Evolutionary conservation across 83 land plant species (phyloP).

Genomic region (Diphasiastrum complanatum): DNA sequence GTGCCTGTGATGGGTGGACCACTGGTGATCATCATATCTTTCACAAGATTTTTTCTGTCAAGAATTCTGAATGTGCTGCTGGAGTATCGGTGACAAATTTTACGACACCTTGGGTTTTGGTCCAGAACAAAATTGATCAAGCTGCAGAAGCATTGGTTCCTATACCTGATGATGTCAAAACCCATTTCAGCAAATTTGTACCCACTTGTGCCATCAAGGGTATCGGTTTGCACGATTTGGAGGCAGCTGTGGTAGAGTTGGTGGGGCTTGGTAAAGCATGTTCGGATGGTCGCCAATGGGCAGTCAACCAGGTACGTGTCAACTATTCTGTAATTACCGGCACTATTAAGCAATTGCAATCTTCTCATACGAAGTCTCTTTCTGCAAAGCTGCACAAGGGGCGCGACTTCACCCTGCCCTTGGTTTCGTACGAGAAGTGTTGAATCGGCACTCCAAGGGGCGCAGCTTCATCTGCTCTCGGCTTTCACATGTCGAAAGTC

Average conservation of each 20-base stretch:
- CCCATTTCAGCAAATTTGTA: constrained; percentile 43
- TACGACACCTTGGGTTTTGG: constrained; percentile 55
- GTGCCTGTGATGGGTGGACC: constrained; percentile 97
- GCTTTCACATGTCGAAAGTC: too few relatives aligned
- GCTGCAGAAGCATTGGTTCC: constrained; percentile 34
- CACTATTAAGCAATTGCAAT: too few relatives aligned
- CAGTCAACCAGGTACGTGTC: constrained; percentile 78
- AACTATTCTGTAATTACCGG: not conserved
- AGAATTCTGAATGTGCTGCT: too few relatives aligned
- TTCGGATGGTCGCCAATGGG: constrained; percentile 71
- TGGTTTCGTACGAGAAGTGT: too few relatives aligned
- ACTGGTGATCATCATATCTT: constrained; percentile 52
- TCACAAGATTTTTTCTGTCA: too few relatives aligned
- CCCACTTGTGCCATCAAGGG: constrained; percentile 72
- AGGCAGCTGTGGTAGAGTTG: constrained; percentile 55
- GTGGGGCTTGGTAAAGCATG: constrained; percentile 56
- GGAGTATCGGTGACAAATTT: constrained; percentile 15
- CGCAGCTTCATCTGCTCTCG: too few relatives aligned
- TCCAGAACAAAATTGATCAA: constrained; percentile 81
- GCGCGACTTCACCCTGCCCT: not conserved
- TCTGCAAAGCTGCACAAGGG: not conserved
- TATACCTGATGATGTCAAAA: constrained; percentile 23
- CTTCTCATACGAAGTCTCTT: too few relatives aligned
- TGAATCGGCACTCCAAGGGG: too few relatives aligned
- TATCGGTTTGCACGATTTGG: constrained; percentile 66